Base-by-base conservation (phyloP, 164 flowering plant species). In the Malania oleifera region DNA sequence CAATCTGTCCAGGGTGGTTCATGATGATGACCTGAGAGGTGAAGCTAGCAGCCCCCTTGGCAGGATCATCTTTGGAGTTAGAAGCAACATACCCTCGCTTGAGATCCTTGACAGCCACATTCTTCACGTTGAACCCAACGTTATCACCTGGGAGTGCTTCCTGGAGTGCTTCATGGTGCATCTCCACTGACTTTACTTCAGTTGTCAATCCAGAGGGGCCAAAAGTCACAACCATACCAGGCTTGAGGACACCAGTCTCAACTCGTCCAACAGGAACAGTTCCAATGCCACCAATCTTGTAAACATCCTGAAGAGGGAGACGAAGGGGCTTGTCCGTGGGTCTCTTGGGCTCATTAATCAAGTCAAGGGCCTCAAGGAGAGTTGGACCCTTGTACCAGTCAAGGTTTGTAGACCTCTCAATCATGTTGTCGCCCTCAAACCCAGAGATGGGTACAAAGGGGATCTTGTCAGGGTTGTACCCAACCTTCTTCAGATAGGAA, bases 351-450 rank as follows among this genome's bases (percentile, higher is more conserved):
- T 82, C 85, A 0, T 1, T 0, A 66, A 82, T 70, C 70, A 22
- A 1, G 70, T 83, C 85, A 52, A 83, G 85, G 11, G 85, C 85
- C 25, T 83, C 88, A 15, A 83, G 85, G 39, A 83, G 85, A 24
- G 88, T 83, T 19, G 85, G 87, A 6, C 87, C 87, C 87, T 82
- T 82, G 87, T 82, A 82, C 87, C 87, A 82, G 68, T 82, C 87
- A 1, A 82, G 82, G 80, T 82, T 82, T n/a, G 80, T 72, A n/a
- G 91, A 85, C 69, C 91, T 75, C 71, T 85, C 91, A 64, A 84
- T 84, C 91, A 84, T 84, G 81, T 84, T 84, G 73, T 84, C 90
- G 45, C 90, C 90, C 62, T 84, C 90, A 52, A 84, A 84, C 0
- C 90, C 90, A 57, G 90, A 84, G 64, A 84, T 84, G 70, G 90